Evolutionary conservation across 257 asterid genomes (phyloP).

Genomic region (Scutellaria galericulata): DNA sequence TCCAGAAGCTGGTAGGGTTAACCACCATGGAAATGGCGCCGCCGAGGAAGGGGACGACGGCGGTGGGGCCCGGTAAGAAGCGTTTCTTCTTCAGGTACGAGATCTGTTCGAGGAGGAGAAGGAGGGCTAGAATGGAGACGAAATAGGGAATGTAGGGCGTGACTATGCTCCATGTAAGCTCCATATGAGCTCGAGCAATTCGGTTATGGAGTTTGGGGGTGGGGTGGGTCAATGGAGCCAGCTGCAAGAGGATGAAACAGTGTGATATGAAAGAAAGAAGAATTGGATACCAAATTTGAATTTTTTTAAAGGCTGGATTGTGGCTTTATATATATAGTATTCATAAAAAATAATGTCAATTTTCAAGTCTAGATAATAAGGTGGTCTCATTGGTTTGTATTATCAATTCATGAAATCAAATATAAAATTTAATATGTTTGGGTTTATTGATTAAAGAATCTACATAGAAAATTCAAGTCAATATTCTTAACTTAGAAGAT

Average conservation of each 20-base stretch:
- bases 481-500: too few relatives aligned
- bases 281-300: constrained; percentile 33
- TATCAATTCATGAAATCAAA: too few relatives aligned
- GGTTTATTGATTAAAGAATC: too few relatives aligned
- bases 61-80: constrained; percentile 78
- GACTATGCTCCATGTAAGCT: constrained; percentile 41
- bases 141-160: constrained; percentile 55
- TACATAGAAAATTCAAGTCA: too few relatives aligned
- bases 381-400: too few relatives aligned
- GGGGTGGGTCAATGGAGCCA: not conserved
- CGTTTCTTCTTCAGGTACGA: constrained; percentile 68
- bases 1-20: constrained; percentile 78
- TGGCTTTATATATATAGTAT: not conserved
- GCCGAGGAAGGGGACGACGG: constrained; percentile 80
- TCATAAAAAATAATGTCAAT: not conserved
- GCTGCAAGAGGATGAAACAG: not conserved
- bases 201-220: too few relatives aligned
- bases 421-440: too few relatives aligned
- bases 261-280: not conserved
- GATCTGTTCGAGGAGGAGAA: constrained; percentile 74
- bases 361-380: not conserved
- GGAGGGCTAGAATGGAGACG: constrained; percentile 45
- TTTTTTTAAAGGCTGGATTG: not conserved
- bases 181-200: constrained; percentile 33
- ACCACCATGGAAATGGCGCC: constrained; percentile 65